Conservation (phyloP, 2,329 filamentous ascomycete genomes). For the Epichloe festucae region DNA sequence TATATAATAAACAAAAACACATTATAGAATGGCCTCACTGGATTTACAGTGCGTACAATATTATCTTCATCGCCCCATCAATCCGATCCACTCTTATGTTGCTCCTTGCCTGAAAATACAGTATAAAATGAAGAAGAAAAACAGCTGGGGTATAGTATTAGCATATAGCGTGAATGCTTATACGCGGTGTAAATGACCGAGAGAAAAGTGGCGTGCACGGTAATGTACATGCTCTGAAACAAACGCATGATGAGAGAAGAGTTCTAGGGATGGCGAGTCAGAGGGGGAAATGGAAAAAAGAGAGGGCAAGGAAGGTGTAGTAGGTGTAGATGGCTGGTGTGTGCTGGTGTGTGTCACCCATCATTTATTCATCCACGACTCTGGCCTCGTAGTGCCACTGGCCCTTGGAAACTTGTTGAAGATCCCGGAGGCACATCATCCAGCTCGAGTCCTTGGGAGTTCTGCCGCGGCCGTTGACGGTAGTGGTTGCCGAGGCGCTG, state of each 20-base stretch:
- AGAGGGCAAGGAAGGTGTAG: neutral
- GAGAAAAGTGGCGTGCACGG: neutral
- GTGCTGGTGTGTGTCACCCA: neutral
- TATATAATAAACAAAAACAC: constrained; percentile 7
- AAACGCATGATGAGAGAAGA: neutral
- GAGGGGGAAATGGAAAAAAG: neutral
- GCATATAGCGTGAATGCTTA: neutral
- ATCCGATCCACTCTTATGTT: neutral
- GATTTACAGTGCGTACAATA: neutral
- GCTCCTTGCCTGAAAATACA: neutral
- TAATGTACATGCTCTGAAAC: neutral
- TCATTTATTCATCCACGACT: constrained; percentile 8
- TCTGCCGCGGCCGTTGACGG: constrained; percentile 30
- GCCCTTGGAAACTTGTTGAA: constrained; percentile 40
- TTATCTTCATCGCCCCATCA: neutral
- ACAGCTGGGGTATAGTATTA: neutral
- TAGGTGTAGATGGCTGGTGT: neutral
- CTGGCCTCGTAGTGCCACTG: constrained; percentile 30
- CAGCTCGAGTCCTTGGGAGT: constrained; percentile 56
- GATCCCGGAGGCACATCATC: constrained; percentile 41
- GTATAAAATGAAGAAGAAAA: neutral
- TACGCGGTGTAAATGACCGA: neutral
- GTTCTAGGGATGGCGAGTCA: neutral
- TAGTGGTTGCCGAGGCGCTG: constrained; percentile 56
- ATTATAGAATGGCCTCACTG: neutral